These are phyloP conservation scores for Orbilia ellipsospora DNA, from an alignment of 2,329 filamentous ascomycete species.

Conservation along the genomic window DNA sequence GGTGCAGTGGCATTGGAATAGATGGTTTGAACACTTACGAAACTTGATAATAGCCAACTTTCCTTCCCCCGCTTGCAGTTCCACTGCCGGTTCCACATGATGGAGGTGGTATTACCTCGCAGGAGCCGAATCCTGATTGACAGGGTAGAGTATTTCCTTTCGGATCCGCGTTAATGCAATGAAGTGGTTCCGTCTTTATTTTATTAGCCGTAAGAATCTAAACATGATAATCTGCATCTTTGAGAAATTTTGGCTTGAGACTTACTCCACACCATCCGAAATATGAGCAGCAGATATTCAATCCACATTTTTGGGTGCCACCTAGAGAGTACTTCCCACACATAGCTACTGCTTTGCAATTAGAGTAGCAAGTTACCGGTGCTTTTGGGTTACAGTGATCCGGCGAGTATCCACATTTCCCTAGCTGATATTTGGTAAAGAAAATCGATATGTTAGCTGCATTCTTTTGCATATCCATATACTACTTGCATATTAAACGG, in stretches of 20 bases:
- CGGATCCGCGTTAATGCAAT: constrained; percentile 28
- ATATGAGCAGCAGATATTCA: constrained; percentile 33
- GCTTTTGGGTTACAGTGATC: constrained; percentile 21
- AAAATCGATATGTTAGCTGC: neutral
- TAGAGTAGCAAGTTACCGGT: constrained; percentile 19
- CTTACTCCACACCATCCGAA: constrained; percentile 43
- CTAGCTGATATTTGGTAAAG: constrained; percentile 1
- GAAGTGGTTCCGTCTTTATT: constrained; percentile 24
- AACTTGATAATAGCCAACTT: constrained; percentile 33
- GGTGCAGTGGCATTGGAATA: neutral
- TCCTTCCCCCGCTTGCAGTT: constrained; percentile 30
- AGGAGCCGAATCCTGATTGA: constrained; percentile 19
- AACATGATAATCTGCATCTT: too few species aligned
- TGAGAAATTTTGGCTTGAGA: neutral
- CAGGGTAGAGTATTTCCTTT: constrained; percentile 32
- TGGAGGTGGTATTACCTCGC: constrained; percentile 21
- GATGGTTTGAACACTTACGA: constrained; percentile 29
- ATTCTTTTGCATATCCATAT: neutral
- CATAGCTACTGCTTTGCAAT: constrained; percentile 34
- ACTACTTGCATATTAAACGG: neutral
- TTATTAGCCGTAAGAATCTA: too few species aligned
- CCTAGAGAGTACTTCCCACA: constrained; percentile 29
- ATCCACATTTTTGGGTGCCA: constrained; percentile 20
- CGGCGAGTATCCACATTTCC: constrained; percentile 32
- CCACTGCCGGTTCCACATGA: constrained; percentile 33